Evolutionary conservation across 2,329 filamentous ascomycete species (phyloP).

Genomic region (Paracoccidioides brasiliensis): DNA sequence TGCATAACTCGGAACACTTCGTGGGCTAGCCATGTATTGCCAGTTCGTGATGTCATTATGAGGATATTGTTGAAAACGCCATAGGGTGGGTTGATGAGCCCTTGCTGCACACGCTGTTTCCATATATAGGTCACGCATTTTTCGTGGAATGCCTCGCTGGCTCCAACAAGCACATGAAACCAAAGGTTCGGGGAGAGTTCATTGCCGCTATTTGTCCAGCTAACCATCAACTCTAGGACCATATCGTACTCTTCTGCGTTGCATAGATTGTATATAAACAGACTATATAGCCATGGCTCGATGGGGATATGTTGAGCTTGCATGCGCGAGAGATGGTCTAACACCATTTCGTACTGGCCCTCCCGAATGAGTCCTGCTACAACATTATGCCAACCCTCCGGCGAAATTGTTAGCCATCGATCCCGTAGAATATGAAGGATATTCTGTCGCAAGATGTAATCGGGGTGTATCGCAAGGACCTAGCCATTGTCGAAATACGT

Average conservation of each 20-base stretch:
- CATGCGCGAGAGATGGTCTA: slow-evolving; percentile 57
- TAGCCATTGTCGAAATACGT: slow-evolving; percentile 18
- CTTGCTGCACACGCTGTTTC: slow-evolving; percentile 49
- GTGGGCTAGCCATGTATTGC: slow-evolving; percentile 55
- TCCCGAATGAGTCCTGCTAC: slow-evolving; percentile 66
- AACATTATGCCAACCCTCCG: slow-evolving; percentile 52
- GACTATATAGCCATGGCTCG: slow-evolving; percentile 62
- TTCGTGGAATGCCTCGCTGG: slow-evolving; percentile 50
- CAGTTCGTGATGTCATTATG: slow-evolving; percentile 54
- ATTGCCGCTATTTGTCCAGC: slow-evolving; percentile 37
- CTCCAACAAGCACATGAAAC: slow-evolving; percentile 62
- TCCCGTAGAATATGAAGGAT: slow-evolving; percentile 53
- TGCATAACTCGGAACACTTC: slow-evolving; percentile 56
- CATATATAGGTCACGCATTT: slow-evolving; percentile 58
- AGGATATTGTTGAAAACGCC: slow-evolving; percentile 57
- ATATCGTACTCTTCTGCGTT: slow-evolving; percentile 65
- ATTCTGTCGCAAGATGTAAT: slow-evolving; percentile 61
- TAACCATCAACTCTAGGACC: slow-evolving; percentile 53
- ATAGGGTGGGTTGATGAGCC: slow-evolving; percentile 48
- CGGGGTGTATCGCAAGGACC: slow-evolving; percentile 69
- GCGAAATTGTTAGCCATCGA: slow-evolving; percentile 54
- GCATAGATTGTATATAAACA: slow-evolving; percentile 61
- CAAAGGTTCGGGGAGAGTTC: slow-evolving; percentile 48
- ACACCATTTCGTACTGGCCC: slow-evolving; percentile 66
- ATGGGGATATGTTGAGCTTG: slow-evolving; percentile 42